Evolutionary conservation across 345 rosid genomes (phyloP).

Genomic region (Euphorbia lathyris): DNA sequence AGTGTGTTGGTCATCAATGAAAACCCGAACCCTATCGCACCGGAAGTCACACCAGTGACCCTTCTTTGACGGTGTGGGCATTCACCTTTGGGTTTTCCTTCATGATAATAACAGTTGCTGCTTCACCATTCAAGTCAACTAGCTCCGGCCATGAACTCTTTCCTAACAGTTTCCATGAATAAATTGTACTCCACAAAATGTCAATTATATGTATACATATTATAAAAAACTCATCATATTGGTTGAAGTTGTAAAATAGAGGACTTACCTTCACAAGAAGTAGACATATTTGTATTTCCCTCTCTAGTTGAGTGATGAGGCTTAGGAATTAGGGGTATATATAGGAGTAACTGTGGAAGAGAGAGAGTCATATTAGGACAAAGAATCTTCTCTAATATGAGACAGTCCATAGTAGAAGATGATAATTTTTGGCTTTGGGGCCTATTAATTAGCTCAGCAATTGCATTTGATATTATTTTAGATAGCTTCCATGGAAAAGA

Average conservation of each 20-base stretch:
- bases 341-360: neutral
- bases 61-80: constrained; percentile 15
- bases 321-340: neutral
- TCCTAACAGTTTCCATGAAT: constrained; percentile 6
- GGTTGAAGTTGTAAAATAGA: neutral
- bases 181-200: no score
- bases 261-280: constrained; percentile 7
- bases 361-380: neutral
- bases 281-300: neutral
- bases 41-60: constrained; percentile 1
- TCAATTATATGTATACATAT: no score
- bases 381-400: neutral
- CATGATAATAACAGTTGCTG: constrained; percentile 13
- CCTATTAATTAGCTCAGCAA: neutral
- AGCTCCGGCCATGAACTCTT: constrained; percentile 28
- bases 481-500: neutral
- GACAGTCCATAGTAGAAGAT: neutral
- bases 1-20: constrained; percentile 11
- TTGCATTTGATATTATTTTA: no score
- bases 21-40: constrained; percentile 28
- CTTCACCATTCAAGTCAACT: constrained; percentile 11
- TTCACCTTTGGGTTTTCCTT: constrained; percentile 22
- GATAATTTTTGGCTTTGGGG: no score
- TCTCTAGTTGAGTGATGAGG: neutral
- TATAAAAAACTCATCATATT: no score